phyloP scores from a whole-genome alignment of 2,329 filamentous ascomycete genomes.

The Colletotrichum australisinense region DNA sequence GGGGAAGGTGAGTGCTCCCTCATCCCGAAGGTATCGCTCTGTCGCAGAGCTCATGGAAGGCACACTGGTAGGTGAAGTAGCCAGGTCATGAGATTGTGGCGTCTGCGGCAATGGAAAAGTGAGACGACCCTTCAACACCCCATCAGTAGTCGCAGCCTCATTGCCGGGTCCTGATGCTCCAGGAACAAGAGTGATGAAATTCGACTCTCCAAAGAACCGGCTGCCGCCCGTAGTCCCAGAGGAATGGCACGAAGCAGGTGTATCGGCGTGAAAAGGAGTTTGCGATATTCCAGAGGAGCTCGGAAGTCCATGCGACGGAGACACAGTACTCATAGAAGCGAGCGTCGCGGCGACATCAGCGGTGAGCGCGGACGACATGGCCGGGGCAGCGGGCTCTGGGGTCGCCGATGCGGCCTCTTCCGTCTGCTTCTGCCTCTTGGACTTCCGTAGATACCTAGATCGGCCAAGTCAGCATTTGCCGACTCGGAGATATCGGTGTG shows the following conservation, averaged over 20 bases:
- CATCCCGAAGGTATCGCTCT: constrained; percentile 37
- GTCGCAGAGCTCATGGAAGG: constrained; percentile 36
- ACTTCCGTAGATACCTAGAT: constrained; percentile 35
- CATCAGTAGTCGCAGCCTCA: constrained; percentile 1
- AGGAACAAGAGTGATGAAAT: constrained; percentile 48
- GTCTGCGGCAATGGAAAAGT: constrained; percentile 34
- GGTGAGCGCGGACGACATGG: constrained; percentile 5
- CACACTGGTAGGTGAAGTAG: constrained; percentile 22
- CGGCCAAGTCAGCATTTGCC: not conserved
- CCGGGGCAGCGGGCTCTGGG: not conserved
- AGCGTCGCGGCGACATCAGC: constrained; percentile 20
- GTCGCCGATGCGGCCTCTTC: not conserved
- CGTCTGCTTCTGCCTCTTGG: constrained; percentile 20
- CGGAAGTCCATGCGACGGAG: constrained; percentile 24
- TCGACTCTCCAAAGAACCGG: constrained; percentile 53
- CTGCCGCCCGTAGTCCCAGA: constrained; percentile 11
- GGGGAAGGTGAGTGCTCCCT: constrained; percentile 38
- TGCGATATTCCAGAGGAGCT: not conserved
- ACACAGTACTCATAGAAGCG: constrained; percentile 19
- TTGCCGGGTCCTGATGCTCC: constrained; percentile 1
- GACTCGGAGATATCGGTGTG: too few species aligned
- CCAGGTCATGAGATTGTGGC: constrained; percentile 22
- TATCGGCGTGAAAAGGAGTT: constrained; percentile 25
- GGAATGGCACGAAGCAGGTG: constrained; percentile 19
- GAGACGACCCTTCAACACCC: constrained; percentile 30